Percentiles rank a stretch among this genome's conserved stretches.
Evolutionary conservation across 345 rosid genomes (phyloP).

Genomic region (Anacardium occidentale): DNA sequence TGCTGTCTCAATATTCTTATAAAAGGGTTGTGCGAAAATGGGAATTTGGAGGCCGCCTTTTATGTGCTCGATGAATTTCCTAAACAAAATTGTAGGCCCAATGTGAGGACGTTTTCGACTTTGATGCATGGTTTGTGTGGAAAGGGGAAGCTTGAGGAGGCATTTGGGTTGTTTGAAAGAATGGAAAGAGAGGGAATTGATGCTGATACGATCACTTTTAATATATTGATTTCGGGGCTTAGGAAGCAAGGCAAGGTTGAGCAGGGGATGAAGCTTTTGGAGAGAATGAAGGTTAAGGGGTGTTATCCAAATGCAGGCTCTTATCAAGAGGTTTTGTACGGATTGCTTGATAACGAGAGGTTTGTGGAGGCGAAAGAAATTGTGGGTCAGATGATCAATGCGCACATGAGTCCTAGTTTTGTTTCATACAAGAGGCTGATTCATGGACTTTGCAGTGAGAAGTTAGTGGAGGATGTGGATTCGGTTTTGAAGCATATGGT

Average conservation of each 20-base stretch:
- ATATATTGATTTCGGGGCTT: slow-evolving; percentile 81
- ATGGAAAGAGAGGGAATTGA: slow-evolving; percentile 73
- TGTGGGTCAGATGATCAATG: slow-evolving; percentile 53
- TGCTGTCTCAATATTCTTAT: slow-evolving; percentile 80
- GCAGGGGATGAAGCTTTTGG: slow-evolving; percentile 59
- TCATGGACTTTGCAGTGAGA: slow-evolving; percentile 53
- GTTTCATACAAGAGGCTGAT: slow-evolving; percentile 62
- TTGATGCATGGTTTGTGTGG: slow-evolving; percentile 68
- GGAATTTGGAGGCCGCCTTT: slow-evolving; percentile 61
- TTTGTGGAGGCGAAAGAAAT: slow-evolving; percentile 57
- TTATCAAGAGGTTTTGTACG: slow-evolving; percentile 78
- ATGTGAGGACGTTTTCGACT: slow-evolving; percentile 72
- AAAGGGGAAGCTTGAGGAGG: slow-evolving; percentile 56
- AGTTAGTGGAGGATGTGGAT: slow-evolving; percentile 50
- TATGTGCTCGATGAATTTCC: slow-evolving; percentile 95
- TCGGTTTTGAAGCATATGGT: slow-evolving; percentile 76
- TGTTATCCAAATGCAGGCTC: slow-evolving; percentile 71
- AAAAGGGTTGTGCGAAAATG: slow-evolving; percentile 71
- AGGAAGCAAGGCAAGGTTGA: slow-evolving; percentile 73
- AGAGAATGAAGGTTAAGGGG: slow-evolving; percentile 62
- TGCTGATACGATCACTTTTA: slow-evolving; percentile 68
- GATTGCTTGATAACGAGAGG: slow-evolving; percentile 58
- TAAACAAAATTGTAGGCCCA: slow-evolving; percentile 61
- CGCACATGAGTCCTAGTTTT: slow-evolving; percentile 62
- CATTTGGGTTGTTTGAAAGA: slow-evolving; percentile 56